phyloP scores from a whole-genome alignment of 192 early-diverging fungal genomes.

The Coemansia brasiliensis region DNA sequence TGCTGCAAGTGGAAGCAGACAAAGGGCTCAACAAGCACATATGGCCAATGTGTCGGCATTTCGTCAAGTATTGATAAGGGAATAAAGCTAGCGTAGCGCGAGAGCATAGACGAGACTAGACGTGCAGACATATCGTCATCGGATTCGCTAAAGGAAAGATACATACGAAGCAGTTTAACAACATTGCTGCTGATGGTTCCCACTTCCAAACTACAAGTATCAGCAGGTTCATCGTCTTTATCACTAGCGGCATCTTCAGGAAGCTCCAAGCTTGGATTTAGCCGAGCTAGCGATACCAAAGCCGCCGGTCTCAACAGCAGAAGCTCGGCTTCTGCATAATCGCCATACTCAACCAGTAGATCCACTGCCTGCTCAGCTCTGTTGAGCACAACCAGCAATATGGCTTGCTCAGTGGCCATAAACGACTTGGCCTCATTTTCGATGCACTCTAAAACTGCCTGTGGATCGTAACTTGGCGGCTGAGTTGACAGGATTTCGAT shows the following conservation, averaged over 20 bases:
- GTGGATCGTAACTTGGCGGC: conserved; percentile 22
- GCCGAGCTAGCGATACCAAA: conserved; percentile 22
- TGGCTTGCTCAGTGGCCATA: conserved; percentile 25
- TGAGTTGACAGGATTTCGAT: conserved; percentile 14
- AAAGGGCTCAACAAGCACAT: conserved; percentile 27
- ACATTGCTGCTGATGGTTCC: conserved; percentile 6
- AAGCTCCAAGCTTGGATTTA: conserved; percentile 1
- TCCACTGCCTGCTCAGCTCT: conserved; percentile 15
- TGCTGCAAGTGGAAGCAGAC: conserved; percentile 16
- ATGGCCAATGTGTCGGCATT: conserved; percentile 42
- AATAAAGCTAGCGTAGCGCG: conserved; percentile 6
- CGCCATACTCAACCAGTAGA: conserved; percentile 23
- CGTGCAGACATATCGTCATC: conserved; percentile 44
- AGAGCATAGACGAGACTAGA: conserved; percentile 27
- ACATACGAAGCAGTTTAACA: conserved; percentile 19
- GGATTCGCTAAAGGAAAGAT: conserved; percentile 7
- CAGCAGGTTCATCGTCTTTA: not conserved
- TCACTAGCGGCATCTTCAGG: not conserved
- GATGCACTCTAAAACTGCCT: conserved; percentile 17
- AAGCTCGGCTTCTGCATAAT: conserved; percentile 48
- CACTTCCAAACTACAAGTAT: not conserved
- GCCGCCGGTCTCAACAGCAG: conserved; percentile 25
- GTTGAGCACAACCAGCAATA: conserved; percentile 29
- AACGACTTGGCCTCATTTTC: conserved; percentile 13
- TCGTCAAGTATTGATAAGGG: conserved; percentile 8